Evolutionary conservation across 257 asterid species (phyloP).

Genomic region (Salvia rosmarinus): DNA sequence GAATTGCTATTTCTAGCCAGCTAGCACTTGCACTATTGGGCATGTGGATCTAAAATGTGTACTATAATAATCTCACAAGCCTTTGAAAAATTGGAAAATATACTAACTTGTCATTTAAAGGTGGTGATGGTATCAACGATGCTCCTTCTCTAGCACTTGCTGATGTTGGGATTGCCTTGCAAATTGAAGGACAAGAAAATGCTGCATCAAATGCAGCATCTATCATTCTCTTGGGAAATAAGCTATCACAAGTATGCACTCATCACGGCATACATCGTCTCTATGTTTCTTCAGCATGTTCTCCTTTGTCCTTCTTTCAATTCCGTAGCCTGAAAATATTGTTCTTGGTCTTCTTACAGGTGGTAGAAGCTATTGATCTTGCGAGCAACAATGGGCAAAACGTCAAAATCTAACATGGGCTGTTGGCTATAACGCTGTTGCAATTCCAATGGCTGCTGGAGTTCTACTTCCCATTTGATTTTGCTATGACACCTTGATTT

Average conservation of each 20-base stretch:
- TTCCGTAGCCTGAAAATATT: constrained; percentile 23
- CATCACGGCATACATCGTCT: not conserved
- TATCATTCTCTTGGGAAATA: constrained; percentile 85
- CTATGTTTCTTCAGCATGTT: not conserved
- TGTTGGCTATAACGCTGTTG: constrained; percentile 77
- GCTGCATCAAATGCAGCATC: constrained; percentile 99
- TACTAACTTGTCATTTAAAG: constrained; percentile 46
- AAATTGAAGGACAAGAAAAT: constrained; percentile 90
- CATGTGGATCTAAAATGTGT: not conserved
- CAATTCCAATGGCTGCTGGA: constrained; percentile 97
- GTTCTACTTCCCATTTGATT: constrained; percentile 84
- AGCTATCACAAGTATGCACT: constrained; percentile 74
- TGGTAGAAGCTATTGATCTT: constrained; percentile 86
- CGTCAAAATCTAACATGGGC: constrained; percentile 96
- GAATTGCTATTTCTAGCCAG: not conserved
- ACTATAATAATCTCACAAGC: not conserved
- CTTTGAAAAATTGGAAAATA: not conserved
- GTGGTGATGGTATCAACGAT: constrained; percentile 98
- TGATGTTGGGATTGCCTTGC: constrained; percentile 96
- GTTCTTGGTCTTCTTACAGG: constrained; percentile 49
- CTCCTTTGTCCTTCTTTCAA: not conserved
- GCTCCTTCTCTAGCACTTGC: constrained; percentile 99
- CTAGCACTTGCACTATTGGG: not conserved
- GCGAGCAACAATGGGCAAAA: constrained; percentile 87
- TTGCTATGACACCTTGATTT: constrained; percentile 96